These are phyloP conservation scores for Dendrobium catenatum DNA, from an alignment of 106 monocot genomes.

Conservation along the genomic window DNA sequence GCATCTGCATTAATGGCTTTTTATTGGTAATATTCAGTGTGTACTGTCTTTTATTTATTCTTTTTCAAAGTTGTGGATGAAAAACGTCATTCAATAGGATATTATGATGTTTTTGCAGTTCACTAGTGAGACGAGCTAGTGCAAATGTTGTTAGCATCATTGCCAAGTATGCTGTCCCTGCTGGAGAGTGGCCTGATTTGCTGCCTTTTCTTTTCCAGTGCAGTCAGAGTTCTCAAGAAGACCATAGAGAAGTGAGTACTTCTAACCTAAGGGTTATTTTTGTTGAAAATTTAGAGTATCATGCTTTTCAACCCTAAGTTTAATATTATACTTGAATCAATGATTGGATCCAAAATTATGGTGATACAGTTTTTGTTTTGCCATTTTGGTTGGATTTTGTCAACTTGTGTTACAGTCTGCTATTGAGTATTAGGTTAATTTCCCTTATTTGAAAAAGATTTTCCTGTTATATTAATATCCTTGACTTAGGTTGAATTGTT, in stretches of 20 bases:
- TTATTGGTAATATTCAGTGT: background rate
- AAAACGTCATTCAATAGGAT: background rate
- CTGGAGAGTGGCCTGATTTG: constrained; percentile 94
- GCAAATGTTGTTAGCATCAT: constrained; percentile 91
- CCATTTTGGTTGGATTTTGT: background rate
- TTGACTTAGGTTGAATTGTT: background rate
- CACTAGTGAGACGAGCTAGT: constrained; percentile 76
- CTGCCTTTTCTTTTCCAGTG: constrained; percentile 92
- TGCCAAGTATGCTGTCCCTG: constrained; percentile 94
- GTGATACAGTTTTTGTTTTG: background rate
- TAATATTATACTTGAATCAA: background rate
- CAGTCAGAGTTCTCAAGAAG: constrained; percentile 95
- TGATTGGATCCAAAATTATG: background rate
- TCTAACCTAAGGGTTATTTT: background rate
- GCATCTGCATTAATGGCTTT: background rate
- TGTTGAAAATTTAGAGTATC: background rate
- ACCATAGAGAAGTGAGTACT: constrained; percentile 87
- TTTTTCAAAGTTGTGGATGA: background rate
- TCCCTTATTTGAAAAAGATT: too few relatives aligned
- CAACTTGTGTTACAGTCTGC: background rate
- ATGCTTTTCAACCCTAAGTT: background rate
- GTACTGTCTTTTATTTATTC: background rate
- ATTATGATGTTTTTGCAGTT: constrained; percentile 32
- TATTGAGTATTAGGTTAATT: too few relatives aligned
- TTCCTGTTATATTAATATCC: background rate